A percentile compares a stretch with the other conserved stretches of the same genome.
phyloP scores from a whole-genome alignment of 2,329 filamentous ascomycete species.

The Nemania sp. region DNA sequence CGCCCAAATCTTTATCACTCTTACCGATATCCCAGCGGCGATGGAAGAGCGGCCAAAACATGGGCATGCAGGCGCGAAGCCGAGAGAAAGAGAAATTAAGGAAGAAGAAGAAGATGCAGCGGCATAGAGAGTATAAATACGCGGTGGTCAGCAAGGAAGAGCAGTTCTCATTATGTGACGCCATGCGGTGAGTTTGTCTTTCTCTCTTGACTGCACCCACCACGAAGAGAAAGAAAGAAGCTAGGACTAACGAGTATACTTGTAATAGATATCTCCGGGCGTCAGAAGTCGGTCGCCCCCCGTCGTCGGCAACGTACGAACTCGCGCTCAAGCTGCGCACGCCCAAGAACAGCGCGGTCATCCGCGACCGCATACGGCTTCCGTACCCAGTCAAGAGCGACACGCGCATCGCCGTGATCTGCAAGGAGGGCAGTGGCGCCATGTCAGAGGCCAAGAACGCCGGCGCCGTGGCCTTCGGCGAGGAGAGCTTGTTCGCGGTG shows the following conservation, averaged over 20 bases:
- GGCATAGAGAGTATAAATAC: constrained; percentile 65
- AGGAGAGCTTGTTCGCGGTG: constrained; percentile 80
- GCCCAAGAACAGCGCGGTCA: constrained; percentile 79
- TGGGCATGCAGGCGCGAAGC: constrained; percentile 44
- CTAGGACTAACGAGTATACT: constrained; percentile 4
- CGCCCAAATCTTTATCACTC: constrained; percentile 56
- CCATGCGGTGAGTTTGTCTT: constrained; percentile 85
- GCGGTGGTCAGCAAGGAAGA: constrained; percentile 66
- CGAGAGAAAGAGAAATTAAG: constrained; percentile 57
- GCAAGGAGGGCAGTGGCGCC: constrained; percentile 75
- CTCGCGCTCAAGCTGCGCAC: constrained; percentile 81
- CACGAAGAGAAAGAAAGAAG: too few relatives aligned
- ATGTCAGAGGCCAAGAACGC: constrained; percentile 74
- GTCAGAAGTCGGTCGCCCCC: constrained; percentile 82
- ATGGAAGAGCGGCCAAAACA: constrained; percentile 40
- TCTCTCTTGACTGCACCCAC: too few relatives aligned
- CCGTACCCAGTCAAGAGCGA: constrained; percentile 90
- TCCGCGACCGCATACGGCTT: constrained; percentile 85
- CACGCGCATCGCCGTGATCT: constrained; percentile 86
- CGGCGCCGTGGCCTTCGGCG: constrained; percentile 82
- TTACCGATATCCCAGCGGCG: constrained; percentile 48
- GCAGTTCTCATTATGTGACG: constrained; percentile 84
- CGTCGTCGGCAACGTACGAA: constrained; percentile 82
- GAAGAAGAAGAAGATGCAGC: constrained; percentile 65
- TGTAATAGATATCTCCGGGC: constrained; percentile 83